Evolutionary conservation across 2,329 filamentous ascomycete genomes (phyloP), one percentile per base, ranked within the genome.

Genomic region (Ceratocystis albifundus): DNA sequence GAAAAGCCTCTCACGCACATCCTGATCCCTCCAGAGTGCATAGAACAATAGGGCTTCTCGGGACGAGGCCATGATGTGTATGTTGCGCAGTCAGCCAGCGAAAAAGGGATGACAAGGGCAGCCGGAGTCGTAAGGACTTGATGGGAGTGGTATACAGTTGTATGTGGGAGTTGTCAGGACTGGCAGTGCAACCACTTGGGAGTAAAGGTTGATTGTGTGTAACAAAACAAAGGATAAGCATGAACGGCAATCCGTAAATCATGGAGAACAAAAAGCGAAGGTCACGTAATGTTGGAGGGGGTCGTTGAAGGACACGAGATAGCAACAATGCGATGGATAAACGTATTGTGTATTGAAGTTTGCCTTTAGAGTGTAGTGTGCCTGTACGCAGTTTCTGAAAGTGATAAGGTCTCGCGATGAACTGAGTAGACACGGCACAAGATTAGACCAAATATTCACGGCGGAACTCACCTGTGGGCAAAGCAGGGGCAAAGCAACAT

Each of bases 21-120:
- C 70, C 57, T 80, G 77, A 70, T 78, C 76, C 74, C 81, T 79
- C 77, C 83, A 80, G 73, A 84, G 77, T 76, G 78, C 75, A 77
- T 83, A 78, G 74, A 85, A 82, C 46, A 73, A 72, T 55, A 79
- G 77, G 71, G 78, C 76, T 72, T 45, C 46, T 50, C 20, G 53
- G 32, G 64, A 30, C 4, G 46, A 32, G 30, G 59, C 32, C 64
- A 68, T 65, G 17, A 12, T 59, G 64, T 2, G 46, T 53, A 53
- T 68, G 61, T 53, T 68, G 66, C 8, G 61, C 64, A 36, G 61
- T 68, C 28, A 68, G 36, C 66, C 66, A 68, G 15, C 36, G 61
- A 30, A 68, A 66, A 41, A 68, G n/a, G n/a, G 65, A 66, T 7
- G 66, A 68, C n/a, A 66, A 50, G 4, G 50, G 36, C 8, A 64